Base-by-base conservation (phyloP, 257 asterid genomes). In the Solanum bulbocastanum region DNA sequence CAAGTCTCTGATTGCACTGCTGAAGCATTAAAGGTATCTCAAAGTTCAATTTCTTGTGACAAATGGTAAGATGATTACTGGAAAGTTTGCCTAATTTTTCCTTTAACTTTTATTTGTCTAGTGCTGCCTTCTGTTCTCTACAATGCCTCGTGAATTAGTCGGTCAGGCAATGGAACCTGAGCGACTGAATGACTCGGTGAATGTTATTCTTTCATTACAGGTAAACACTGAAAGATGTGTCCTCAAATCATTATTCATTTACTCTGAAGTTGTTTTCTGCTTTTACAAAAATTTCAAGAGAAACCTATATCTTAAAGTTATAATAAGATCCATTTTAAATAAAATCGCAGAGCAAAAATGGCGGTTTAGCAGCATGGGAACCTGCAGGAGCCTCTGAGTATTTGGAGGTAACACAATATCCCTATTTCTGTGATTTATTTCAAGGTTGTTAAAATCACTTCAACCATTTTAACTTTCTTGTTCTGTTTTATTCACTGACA, bases 1-100 rank as follows among this genome's bases (percentile, higher is more conserved):
- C 98, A 95, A 91, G 98, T 94, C 36, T 96, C 99, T n/a, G 99
- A 96, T 86, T 95, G 98, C 88, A 96, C 98, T 1, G 98, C 99
- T n/a, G 99, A 96, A 91, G 99, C 93, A 73, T 74, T 96, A 88
- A 96, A 94, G 98, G 99, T 95, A 86, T 78, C 39, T 83, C 14
- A 12, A 5, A 25, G 1, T 49, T 36, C 10, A 4, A 42, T 23
- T 84, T 69, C n/a, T 72, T 46, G n/a, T 52, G 5, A 25, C 30
- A 56, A 25, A 74, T 39, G 25, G 66, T 58, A 40, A 76, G 83
- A 40, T n/a, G 72, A 60, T 66, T 15, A 36, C 81, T 25, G 30
- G 71, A 44, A 56, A 18, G 20, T 52, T 23, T 9, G 71, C 49
- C 75, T 44, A 78, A 81, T 81, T 32, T 46, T n/a, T 44, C 27